Base-by-base conservation (phyloP, 2,329 filamentous ascomycete genomes). In the Scedosporium dehoogii region DNA sequence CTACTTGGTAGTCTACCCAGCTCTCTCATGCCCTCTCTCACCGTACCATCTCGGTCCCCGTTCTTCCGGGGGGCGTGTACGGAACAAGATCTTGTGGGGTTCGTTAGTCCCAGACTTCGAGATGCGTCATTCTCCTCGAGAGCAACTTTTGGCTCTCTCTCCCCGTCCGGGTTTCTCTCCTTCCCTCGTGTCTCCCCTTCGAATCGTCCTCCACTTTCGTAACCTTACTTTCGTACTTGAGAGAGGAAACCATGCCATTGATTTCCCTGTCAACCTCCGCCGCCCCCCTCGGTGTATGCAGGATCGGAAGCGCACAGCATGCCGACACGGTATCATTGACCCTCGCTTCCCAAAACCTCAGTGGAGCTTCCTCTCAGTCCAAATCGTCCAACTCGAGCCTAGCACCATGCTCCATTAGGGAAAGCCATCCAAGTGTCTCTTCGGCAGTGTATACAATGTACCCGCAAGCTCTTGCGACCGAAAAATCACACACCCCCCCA, bases 121-220 rank as follows among this genome's bases (percentile, higher is more conserved):
- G 51, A 56, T 59, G 58, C 53, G 61, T 42, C 58, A 42, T 58
- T 46, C 38, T 46, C 46, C 7, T 33, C 51, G 42, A 48, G n/a
- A 48, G 16, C 44, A 18, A 10, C 16, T 48, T n/a, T 21, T 18
- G n/a, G 14, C n/a, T n/a, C 44, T 21, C 18, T 48, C 4, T 21
- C n/a, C 44, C 18, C 18, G 16, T n/a, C 18, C 44, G n/a, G 18
- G 16, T 48, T 21, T 48, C 44, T 21, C 44, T n/a, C n/a, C n/a
- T 21, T 38, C 6, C 29, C 9, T 38, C 33, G 33, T 38, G 9
- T 38, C 33, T 38, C 10, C 10, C 33, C 10, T 38, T 6, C 2
- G 10, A 38, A 12, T 38, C 33, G 33, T 12, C 33, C 14, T 38
- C 33, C 10, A 12, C 33, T 12, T 38, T 38, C 33, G 33, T 38